Evolutionary conservation across 371 early-diverging fungal species (phyloP), one percentile per base, ranked within the genome.

Genomic region (Mortierella sp.): DNA sequence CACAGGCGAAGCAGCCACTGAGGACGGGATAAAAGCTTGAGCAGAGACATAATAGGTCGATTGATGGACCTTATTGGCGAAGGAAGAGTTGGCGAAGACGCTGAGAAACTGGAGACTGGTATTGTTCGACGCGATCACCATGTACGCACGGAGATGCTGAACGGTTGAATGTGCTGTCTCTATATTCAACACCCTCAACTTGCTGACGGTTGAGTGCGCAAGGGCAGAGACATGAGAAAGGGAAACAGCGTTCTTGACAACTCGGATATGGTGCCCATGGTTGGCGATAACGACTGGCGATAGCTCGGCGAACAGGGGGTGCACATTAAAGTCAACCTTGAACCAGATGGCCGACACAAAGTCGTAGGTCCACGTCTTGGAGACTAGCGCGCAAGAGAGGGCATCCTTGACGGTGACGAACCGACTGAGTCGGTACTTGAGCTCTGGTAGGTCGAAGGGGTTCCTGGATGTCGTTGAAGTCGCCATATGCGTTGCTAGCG

Each of bases 381-480:
- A 74, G 3, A 74, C 74, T 13, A 46, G 74, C 2, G 28, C n/a
- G 51, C 74, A 74, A 16, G 74, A n/a, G 5, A 67, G 19, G 51
- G 74, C 61, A 34, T 74, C 74, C 26, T 48, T 44, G 34, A 13
- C 26, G 0, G 57, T 13, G 67, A 74, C 31, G 44, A 61, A 64
- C 21, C 48, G 28, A 21, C 50, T 48, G 50, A 74, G 13, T 3
- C 3, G 48, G 28, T 6, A 8, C 16, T 48, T 67, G 46, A 74
- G 14, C 50, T 74, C 74, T 2, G 74, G 67, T 46, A 74, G 5
- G 31, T 64, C n/a, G 28, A 74, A 34, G 3, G 74, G 74, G 37
- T 50, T 51, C 14, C 19, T 54, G 26, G 34, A 2, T 43, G 43
- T 43, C 43, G 3, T 43, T 8, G 8, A 43, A 5, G 43, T 5